These are phyloP conservation scores for Candolleomyces eurysporus DNA, from an alignment of 768 basidiomycete species.

Conservation along the genomic window DNA sequence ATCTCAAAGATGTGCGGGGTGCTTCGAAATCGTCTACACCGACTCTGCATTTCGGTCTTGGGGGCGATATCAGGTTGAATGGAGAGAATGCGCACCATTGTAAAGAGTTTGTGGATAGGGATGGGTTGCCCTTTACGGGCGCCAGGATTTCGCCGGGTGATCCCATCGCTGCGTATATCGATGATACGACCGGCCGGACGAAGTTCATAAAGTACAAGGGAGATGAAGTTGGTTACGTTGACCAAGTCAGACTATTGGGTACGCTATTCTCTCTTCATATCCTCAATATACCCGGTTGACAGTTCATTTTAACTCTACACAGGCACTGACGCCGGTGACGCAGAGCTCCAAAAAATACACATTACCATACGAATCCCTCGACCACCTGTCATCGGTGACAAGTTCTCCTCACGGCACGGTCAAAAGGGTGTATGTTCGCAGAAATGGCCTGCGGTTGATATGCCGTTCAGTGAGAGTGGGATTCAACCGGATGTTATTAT, in stretches of 20 bases:
- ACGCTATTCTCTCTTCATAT: constrained; percentile 17
- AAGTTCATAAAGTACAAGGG: constrained; percentile 94
- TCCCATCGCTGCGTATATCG: constrained; percentile 81
- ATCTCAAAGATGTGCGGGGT: constrained; percentile 79
- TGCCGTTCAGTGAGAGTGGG: constrained; percentile 98
- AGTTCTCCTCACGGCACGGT: constrained; percentile 98
- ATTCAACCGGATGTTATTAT: constrained; percentile 99
- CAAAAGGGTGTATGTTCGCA: constrained; percentile 99
- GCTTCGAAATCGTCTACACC: constrained; percentile 58
- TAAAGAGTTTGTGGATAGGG: constrained; percentile 60
- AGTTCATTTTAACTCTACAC: constrained; percentile 2
- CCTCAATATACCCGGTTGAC: neutral
- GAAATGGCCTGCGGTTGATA: constrained; percentile 96
- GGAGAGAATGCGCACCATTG: constrained; percentile 46
- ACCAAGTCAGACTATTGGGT: constrained; percentile 91
- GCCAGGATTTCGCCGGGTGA: constrained; percentile 68
- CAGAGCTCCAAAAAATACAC: constrained; percentile 89
- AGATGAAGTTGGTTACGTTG: constrained; percentile 86
- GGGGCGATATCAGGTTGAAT: constrained; percentile 59
- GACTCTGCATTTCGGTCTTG: constrained; percentile 88
- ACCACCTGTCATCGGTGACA: constrained; percentile 96
- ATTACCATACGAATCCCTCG: constrained; percentile 92
- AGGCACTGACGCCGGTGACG: constrained; percentile 87
- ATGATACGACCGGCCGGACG: constrained; percentile 81
- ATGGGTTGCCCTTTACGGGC: constrained; percentile 86